These are phyloP conservation scores for Ceratocystis destructans DNA, from an alignment of 2,329 filamentous ascomycete genomes.

Conservation along the genomic window DNA sequence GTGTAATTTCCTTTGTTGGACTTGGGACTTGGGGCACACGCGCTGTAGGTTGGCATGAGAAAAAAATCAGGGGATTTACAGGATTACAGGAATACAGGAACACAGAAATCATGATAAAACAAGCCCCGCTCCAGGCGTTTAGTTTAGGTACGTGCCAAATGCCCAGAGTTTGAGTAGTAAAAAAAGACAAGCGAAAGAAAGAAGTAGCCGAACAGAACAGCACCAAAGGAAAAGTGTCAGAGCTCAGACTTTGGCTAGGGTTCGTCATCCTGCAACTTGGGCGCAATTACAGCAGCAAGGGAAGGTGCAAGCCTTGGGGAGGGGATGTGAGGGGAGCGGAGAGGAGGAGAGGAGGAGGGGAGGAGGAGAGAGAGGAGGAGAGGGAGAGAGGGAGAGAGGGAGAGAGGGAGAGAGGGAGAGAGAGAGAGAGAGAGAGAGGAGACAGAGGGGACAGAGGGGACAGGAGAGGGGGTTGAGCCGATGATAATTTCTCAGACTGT, in stretches of 20 bases:
- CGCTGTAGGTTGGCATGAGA: neutral
- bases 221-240: neutral
- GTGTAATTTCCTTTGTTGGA: neutral
- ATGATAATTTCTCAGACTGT: neutral
- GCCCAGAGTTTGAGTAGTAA: neutral
- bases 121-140: slow-evolving; percentile 4
- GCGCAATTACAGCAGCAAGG: neutral
- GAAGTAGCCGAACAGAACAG: neutral
- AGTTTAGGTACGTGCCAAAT: neutral
- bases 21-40: neutral
- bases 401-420: no score
- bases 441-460: no score
- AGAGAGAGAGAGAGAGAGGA: neutral
- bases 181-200: neutral
- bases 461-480: neutral
- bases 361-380: neutral
- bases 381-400: neutral
- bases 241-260: neutral
- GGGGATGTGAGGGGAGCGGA: neutral
- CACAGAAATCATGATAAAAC: slow-evolving; percentile 7
- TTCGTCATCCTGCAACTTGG: neutral
- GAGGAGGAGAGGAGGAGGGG: neutral
- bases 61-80: slow-evolving; percentile 1
- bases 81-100: neutral
- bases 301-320: neutral